phyloP scores from a whole-genome alignment of 768 basidiomycete species.

The Phylloporus scabripes region DNA sequence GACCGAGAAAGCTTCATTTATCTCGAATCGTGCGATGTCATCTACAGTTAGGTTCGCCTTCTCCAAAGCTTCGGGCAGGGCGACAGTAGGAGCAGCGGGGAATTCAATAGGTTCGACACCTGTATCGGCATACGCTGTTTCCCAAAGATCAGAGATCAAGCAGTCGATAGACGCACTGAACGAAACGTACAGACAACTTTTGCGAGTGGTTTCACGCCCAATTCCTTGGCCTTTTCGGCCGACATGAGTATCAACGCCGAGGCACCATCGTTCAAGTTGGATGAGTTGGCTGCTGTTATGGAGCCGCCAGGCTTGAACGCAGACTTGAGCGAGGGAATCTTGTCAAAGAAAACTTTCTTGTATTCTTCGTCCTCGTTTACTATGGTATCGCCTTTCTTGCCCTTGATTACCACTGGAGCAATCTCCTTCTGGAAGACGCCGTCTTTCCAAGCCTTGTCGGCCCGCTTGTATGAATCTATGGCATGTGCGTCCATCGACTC shows the following conservation, averaged over 20 bases:
- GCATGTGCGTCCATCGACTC: constrained; percentile 88
- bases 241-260: constrained; percentile 94
- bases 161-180: background rate
- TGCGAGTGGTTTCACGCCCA: constrained; percentile 89
- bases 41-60: constrained; percentile 75
- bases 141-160: constrained; percentile 4
- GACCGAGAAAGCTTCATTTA: constrained; percentile 97
- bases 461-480: constrained; percentile 91
- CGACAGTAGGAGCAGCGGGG: constrained; percentile 90
- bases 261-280: constrained; percentile 92
- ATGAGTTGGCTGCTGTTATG: constrained; percentile 97
- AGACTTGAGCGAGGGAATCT: constrained; percentile 82
- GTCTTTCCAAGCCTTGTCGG: constrained; percentile 83
- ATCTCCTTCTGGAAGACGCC: constrained; percentile 86
- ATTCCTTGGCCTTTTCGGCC: constrained; percentile 85
- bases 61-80: constrained; percentile 82
- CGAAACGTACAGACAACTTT: constrained; percentile 78
- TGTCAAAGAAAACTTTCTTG: constrained; percentile 94
- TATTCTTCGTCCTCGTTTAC: constrained; percentile 97
- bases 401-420: constrained; percentile 83
- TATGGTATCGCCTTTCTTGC: constrained; percentile 88
- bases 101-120: constrained; percentile 97
- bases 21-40: constrained; percentile 89
- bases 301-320: constrained; percentile 86
- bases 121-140: constrained; percentile 88